These are phyloP conservation scores for Porphyrellus cyaneotinctus DNA, from an alignment of 768 basidiomycete species.

Conservation along the genomic window DNA sequence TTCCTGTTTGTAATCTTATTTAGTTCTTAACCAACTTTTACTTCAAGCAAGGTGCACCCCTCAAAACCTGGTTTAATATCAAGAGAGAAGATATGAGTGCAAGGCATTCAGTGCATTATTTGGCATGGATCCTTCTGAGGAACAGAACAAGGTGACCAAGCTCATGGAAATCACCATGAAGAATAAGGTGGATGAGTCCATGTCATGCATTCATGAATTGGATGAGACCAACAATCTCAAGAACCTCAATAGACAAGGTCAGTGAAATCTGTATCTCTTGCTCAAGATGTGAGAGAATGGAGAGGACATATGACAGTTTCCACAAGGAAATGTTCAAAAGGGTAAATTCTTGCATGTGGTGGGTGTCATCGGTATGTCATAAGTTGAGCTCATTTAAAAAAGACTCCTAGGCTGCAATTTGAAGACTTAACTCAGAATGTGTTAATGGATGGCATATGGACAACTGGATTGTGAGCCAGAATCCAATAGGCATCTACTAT, in stretches of 20 bases:
- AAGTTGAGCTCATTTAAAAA: not conserved
- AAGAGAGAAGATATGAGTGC: slow-evolving; percentile 72
- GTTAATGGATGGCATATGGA: slow-evolving; percentile 88
- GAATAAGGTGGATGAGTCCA: slow-evolving; percentile 57
- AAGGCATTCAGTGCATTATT: slow-evolving; percentile 70
- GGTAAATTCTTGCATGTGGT: slow-evolving; percentile 80
- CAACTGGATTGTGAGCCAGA: slow-evolving; percentile 88
- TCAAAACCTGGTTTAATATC: slow-evolving; percentile 73
- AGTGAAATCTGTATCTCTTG: slow-evolving; percentile 86
- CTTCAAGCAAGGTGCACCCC: slow-evolving; percentile 86
- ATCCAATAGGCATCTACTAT: slow-evolving; percentile 79
- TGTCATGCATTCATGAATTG: slow-evolving; percentile 57
- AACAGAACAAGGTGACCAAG: slow-evolving; percentile 45
- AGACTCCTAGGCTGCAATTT: slow-evolving; percentile 59
- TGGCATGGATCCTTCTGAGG: slow-evolving; percentile 39
- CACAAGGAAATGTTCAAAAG: slow-evolving; percentile 57
- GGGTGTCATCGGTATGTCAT: slow-evolving; percentile 14
- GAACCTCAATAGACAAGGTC: slow-evolving; percentile 77
- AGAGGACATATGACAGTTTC: slow-evolving; percentile 75
- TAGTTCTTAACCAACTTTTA: slow-evolving; percentile 89
- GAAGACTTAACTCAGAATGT: slow-evolving; percentile 65
- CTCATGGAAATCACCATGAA: slow-evolving; percentile 55
- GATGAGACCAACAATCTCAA: slow-evolving; percentile 59
- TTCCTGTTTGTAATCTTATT: too few species aligned
- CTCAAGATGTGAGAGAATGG: slow-evolving; percentile 48